A percentile compares a stretch with the other conserved stretches of the same genome.
Evolutionary conservation across 441 rosid species (phyloP).

Genomic region (Aleurites moluccanus): DNA sequence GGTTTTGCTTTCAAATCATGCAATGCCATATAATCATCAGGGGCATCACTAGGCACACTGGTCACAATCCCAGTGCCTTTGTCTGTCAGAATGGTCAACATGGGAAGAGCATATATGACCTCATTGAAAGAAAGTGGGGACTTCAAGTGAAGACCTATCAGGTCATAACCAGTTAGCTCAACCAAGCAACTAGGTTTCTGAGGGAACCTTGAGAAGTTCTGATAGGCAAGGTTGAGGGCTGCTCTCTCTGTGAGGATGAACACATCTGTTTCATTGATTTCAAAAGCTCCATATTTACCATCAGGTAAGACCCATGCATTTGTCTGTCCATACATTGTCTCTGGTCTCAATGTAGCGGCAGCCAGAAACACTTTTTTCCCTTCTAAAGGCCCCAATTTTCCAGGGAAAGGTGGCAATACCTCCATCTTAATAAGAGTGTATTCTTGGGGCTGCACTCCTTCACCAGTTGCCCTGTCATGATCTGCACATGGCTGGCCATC

Average conservation of each 20-base stretch:
- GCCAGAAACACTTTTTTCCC: constrained; percentile 78
- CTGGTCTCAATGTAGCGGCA: constrained; percentile 94
- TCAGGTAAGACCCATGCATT: constrained; percentile 98
- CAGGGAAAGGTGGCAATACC: constrained; percentile 64
- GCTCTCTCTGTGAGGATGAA: constrained; percentile 69
- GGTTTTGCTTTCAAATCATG: constrained; percentile 80
- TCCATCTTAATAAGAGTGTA: constrained; percentile 91
- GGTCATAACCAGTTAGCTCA: constrained; percentile 77
- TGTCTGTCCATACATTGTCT: constrained; percentile 97
- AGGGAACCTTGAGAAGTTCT: constrained; percentile 67
- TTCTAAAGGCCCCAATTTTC: constrained; percentile 57
- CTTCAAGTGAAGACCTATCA: constrained; percentile 77
- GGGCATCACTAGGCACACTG: constrained; percentile 96
- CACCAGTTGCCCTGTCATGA: constrained; percentile 92
- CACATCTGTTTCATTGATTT: constrained; percentile 76
- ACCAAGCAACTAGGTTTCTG: constrained; percentile 76
- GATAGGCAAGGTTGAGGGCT: constrained; percentile 87
- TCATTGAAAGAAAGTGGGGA: constrained; percentile 74
- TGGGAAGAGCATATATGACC: constrained; percentile 84
- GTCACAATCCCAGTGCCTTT: constrained; percentile 96
- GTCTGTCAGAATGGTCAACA: constrained; percentile 84
- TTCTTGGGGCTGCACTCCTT: constrained; percentile 94
- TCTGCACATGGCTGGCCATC: constrained; percentile 97
- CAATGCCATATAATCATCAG: constrained; percentile 84
- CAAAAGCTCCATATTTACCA: constrained; percentile 94